Evolutionary conservation across 228 moss, liverwort and hornwort species (phyloP), one percentile per base, ranked within the genome.

Genomic region (Sphagnum fallax): DNA sequence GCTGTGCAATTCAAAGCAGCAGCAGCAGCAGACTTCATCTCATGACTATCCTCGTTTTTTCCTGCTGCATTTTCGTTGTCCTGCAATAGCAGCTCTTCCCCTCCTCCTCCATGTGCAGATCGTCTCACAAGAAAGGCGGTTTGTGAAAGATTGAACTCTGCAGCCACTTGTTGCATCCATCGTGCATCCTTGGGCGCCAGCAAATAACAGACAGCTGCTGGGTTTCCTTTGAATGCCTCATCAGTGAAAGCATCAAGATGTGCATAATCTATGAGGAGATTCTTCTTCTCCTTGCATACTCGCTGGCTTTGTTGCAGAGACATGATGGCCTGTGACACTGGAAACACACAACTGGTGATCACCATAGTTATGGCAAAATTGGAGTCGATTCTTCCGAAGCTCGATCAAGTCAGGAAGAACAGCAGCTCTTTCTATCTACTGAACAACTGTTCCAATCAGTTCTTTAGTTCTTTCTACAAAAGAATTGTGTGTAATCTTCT

Each of bases 161-260:
- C 50, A 63, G 92, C 92, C 14, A 88, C 79, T 10, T 76, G 70
- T 65, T 92, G 92, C 86, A 92, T 85, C 89, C 90, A 93, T 62
- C 80, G 53, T 4, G 62, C 65, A 5, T 75, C 75, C 49, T 81
- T 82, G 50, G 79, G 79, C 52, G 67, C 47, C 6, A 77, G 67
- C 10, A 93, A 65, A 15, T 81, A 63, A 71, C 87, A 80, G 65
- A 93, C 82, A 61, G 75, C 72, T 11, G 93, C 89, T 14, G 87
- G 85, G 57, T 90, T 90, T 58, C 89, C 93, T 66, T 61, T 75
- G 52, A 77, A 83, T 0, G 81, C 57, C 52, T 64, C 77, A 47
- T 73, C 75, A 14, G 87, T 70, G 58, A 93, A 93, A 13, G 93
- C 89, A 71, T 93, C 87, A 2, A 93, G 49, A 74, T 78, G 86